Evolutionary conservation across 108 stramenopile genomes (phyloP).

Genomic region (Stephanodiscus minutulus): DNA sequence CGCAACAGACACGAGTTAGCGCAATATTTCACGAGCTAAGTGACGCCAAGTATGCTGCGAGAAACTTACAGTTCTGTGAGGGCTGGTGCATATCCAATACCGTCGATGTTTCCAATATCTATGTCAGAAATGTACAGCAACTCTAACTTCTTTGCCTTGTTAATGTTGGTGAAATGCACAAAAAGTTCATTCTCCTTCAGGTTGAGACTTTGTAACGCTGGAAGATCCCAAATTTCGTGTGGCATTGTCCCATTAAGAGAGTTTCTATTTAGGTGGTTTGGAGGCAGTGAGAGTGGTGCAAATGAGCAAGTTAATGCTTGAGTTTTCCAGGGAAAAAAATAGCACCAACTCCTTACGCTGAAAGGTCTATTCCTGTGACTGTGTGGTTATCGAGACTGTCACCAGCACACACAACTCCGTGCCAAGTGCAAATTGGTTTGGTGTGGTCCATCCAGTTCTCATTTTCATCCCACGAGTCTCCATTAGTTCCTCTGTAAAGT

Average conservation of each 20-base stretch:
- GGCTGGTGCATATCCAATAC: conserved; percentile 51
- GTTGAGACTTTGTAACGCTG: conserved; percentile 40
- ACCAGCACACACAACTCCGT: conserved; percentile 57
- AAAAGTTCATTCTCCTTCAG: conserved; percentile 47
- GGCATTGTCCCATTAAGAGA: conserved; percentile 60
- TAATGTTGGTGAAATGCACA: conserved; percentile 53
- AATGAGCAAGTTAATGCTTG: background rate
- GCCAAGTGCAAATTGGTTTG: conserved; percentile 67
- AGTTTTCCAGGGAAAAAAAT: background rate
- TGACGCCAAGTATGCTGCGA: background rate
- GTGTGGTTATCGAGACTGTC: conserved; percentile 54
- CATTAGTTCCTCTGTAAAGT: conserved; percentile 34
- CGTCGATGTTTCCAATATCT: conserved; percentile 46
- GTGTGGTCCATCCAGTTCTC: conserved; percentile 53
- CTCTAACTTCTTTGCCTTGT: conserved; percentile 56
- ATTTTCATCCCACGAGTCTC: conserved; percentile 26
- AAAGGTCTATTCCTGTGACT: conserved; percentile 34
- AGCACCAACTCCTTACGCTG: conserved; percentile 13
- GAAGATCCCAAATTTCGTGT: conserved; percentile 54
- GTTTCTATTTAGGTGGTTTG: conserved; percentile 22
- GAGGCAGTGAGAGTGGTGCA: background rate
- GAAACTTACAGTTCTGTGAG: conserved; percentile 46
- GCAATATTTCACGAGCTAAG: background rate
- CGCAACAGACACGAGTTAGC: background rate
- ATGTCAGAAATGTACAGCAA: conserved; percentile 50